phyloP scores from a whole-genome alignment of 2,329 filamentous ascomycete species.

The Trichoderma sp. region DNA sequence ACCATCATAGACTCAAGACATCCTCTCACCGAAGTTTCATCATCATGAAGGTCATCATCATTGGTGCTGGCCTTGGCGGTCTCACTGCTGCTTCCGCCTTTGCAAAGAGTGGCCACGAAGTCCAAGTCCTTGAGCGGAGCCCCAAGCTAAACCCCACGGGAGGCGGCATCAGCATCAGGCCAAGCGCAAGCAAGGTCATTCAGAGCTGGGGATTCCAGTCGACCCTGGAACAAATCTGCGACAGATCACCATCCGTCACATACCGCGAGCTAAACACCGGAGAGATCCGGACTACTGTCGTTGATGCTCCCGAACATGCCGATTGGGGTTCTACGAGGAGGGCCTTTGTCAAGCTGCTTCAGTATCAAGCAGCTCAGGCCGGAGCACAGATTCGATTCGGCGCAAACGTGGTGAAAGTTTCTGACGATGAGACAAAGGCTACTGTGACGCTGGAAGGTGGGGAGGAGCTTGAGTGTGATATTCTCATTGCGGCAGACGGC shows the following conservation, averaged over 20 bases:
- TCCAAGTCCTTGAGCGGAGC: constrained; percentile 25
- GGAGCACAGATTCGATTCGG: constrained; percentile 6
- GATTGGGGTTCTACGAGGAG: constrained; percentile 25
- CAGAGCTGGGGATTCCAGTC: constrained; percentile 22
- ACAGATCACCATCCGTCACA: constrained; percentile 17
- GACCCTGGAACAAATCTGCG: constrained; percentile 13
- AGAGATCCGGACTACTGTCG: constrained; percentile 19
- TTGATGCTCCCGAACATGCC: constrained; percentile 20
- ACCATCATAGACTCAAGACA: background rate
- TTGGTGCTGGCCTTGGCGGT: constrained; percentile 26
- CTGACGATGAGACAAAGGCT: background rate
- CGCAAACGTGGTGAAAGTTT: background rate
- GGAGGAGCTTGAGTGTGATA: background rate
- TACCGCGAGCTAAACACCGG: constrained; percentile 24
- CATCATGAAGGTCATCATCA: constrained; percentile 25
- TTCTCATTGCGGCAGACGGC: constrained; percentile 18
- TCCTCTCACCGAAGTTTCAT: background rate
- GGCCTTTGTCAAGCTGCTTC: constrained; percentile 21
- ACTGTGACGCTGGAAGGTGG: constrained; percentile 10
- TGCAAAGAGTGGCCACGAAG: constrained; percentile 21
- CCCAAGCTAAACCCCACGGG: constrained; percentile 20
- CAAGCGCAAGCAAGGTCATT: constrained; percentile 23
- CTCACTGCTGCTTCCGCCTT: constrained; percentile 25
- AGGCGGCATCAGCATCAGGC: constrained; percentile 25
- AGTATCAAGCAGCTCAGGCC: constrained; percentile 2